phyloP scores from a whole-genome alignment of 208 protist genomes.

The Acanthamoeba healyi region DNA sequence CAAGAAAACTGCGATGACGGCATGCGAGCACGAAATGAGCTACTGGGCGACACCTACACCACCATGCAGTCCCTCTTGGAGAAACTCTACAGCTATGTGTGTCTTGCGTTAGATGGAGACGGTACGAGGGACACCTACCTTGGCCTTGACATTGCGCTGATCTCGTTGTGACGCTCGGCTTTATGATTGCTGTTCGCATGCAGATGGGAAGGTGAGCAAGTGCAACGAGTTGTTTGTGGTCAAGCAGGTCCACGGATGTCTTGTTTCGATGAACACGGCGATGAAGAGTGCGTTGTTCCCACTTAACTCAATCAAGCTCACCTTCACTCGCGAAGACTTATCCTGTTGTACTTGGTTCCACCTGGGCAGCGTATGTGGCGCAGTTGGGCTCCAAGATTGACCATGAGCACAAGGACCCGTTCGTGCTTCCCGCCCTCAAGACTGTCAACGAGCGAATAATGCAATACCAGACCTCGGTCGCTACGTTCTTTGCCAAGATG shows the following conservation, averaged over 20 bases:
- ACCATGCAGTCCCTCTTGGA: background rate
- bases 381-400: conserved; percentile 24
- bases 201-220: background rate
- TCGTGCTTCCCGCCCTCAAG: conserved; percentile 38
- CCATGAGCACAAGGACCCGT: conserved; percentile 33
- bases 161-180: too few species aligned
- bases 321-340: too few species aligned
- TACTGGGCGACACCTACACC: background rate
- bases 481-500: conserved; percentile 47
- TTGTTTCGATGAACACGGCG: background rate
- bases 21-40: background rate
- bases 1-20: conserved; percentile 18
- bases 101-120: background rate
- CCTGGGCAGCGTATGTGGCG: background rate
- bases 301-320: too few species aligned
- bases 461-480: background rate
- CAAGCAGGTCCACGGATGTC: background rate
- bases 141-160: too few species aligned
- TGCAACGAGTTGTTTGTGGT: conserved; percentile 10
- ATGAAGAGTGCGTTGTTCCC: conserved; percentile 8
- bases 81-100: conserved; percentile 25
- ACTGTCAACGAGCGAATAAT: conserved; percentile 28
- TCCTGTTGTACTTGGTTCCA: too few species aligned
- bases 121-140: too few species aligned
- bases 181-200: too few species aligned